Base-by-base conservation (phyloP, 345 rosid genomes). In the Tarenaya hassleriana region DNA sequence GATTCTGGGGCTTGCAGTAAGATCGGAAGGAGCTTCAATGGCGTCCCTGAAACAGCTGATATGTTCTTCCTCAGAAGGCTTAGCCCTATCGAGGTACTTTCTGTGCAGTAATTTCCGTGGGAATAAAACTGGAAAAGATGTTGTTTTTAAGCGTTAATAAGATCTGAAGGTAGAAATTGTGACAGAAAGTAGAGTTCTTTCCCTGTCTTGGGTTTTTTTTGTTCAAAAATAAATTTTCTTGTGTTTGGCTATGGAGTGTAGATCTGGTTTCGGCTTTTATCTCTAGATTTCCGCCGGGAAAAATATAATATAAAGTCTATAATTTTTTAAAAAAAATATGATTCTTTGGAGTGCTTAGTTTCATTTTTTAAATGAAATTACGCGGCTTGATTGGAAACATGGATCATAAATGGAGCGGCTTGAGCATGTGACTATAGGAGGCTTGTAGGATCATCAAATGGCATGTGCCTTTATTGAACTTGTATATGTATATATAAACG, bases 1-100 rank as follows among this genome's bases (percentile, higher is more conserved):
- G 97, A 70, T 34, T 92, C 97, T 10, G 76, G 77, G 20, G 79
- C 61, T 29, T 92, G 97, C 64, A 46, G 45, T 40, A 92, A 81
- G 75, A 79, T 85, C 62, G 63, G 79, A 1, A 69, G 66, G 55
- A 34, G 4, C 37, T 41, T 71, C 38, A 70, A 70, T 52, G 97
- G 91, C 3, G 78, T 78, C 5, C 78, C 97, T 8, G 95, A 92
- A 68, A 77, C 79, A 54, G 64, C 82, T 47, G 80, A 67, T 24
- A 81, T 78, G 97, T 85, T 85, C 44, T 73, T 49, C 55, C 43
- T 37, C 41, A 72, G 98, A 61, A 75, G 42, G 64, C 98, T 92
- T 35, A 76, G 51, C 43, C 74, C 98, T 29, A 13, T 92, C 50
- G 73, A 92, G 97, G 98, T 88, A 69, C 37, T 27, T 4, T 34